Percentiles rank a stretch among this genome's conserved stretches.
These are phyloP conservation scores for Sinapis alba DNA, from an alignment of 441 rosid genomes.

Conservation along the genomic window DNA sequence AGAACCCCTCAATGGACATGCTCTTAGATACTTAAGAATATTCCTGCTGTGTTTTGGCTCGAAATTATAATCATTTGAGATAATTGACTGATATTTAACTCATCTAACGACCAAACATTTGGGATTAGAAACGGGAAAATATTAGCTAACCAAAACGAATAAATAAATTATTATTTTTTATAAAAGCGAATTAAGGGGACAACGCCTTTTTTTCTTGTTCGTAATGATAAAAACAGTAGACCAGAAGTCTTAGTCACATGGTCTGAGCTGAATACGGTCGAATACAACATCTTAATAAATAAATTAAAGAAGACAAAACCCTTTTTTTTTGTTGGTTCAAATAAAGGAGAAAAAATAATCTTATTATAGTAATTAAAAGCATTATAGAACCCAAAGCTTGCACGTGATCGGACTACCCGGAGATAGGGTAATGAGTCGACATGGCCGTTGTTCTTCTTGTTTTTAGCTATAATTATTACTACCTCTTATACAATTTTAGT, in stretches of 20 bases:
- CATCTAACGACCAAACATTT: background rate
- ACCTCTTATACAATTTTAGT: background rate
- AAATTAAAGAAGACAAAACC: background rate
- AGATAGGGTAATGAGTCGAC: slow-evolving; percentile 32
- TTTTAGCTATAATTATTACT: background rate
- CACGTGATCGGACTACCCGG: slow-evolving; percentile 39
- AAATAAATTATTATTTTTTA: background rate
- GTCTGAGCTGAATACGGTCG: slow-evolving; percentile 30
- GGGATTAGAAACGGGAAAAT: background rate
- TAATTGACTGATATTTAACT: background rate
- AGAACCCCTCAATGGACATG: no score
- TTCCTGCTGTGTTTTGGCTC: background rate
- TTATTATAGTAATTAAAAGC: background rate
- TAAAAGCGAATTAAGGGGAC: background rate
- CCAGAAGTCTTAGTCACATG: slow-evolving; percentile 28
- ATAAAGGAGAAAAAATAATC: background rate
- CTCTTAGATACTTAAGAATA: slow-evolving; percentile 7
- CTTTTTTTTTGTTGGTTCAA: background rate
- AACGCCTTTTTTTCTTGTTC: background rate
- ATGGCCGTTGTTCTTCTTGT: slow-evolving; percentile 33
- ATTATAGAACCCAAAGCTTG: slow-evolving; percentile 26
- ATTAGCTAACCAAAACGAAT: slow-evolving; percentile 1
- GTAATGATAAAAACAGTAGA: slow-evolving; percentile 23
- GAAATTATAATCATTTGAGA: background rate
- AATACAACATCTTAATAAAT: slow-evolving; percentile 19